Evolutionary conservation across 2,329 filamentous ascomycete genomes (phyloP).

Genomic region (Colletotrichum brevisporum): DNA sequence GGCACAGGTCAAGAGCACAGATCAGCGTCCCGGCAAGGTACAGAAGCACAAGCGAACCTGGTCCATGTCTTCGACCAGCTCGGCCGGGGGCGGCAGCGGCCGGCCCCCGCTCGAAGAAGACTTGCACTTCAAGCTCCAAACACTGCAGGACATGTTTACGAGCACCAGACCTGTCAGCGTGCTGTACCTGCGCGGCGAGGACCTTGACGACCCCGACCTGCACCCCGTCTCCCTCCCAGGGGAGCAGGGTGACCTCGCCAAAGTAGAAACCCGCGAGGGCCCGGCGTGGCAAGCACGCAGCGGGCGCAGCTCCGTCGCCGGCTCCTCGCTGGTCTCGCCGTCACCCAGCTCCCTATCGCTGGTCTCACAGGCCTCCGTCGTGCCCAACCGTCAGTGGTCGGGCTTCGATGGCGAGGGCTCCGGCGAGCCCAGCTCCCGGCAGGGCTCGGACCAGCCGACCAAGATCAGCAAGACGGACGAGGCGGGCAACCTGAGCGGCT

Average conservation of each 20-base stretch:
- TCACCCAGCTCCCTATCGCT: conserved; percentile 77
- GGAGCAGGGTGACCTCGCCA: conserved; percentile 73
- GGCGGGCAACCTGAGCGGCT: conserved; percentile 78
- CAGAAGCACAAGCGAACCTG: conserved; percentile 94
- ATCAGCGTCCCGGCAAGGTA: conserved; percentile 82
- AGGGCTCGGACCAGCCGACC: conserved; percentile 67
- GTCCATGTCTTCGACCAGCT: conserved; percentile 89
- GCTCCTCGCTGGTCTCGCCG: conserved; percentile 74
- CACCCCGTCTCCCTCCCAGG: conserved; percentile 82
- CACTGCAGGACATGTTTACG: conserved; percentile 89
- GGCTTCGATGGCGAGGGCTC: conserved; percentile 68
- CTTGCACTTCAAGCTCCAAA: conserved; percentile 82
- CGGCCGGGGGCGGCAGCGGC: conserved; percentile 60
- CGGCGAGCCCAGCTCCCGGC: conserved; percentile 60
- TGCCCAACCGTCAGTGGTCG: conserved; percentile 63
- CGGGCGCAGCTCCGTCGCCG: conserved; percentile 70
- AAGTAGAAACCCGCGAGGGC: conserved; percentile 63
- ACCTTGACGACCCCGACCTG: conserved; percentile 83
- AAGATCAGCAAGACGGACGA: conserved; percentile 69
- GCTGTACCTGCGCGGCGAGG: conserved; percentile 82
- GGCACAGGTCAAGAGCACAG: conserved; percentile 58
- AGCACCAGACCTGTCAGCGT: conserved; percentile 85
- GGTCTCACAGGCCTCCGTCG: conserved; percentile 66
- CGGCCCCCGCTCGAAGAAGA: conserved; percentile 78
- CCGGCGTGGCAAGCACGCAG: conserved; percentile 67